These are phyloP conservation scores for Chrysophaeum taylorii DNA, from an alignment of 352 stramenopile species.

Conservation along the genomic window DNA sequence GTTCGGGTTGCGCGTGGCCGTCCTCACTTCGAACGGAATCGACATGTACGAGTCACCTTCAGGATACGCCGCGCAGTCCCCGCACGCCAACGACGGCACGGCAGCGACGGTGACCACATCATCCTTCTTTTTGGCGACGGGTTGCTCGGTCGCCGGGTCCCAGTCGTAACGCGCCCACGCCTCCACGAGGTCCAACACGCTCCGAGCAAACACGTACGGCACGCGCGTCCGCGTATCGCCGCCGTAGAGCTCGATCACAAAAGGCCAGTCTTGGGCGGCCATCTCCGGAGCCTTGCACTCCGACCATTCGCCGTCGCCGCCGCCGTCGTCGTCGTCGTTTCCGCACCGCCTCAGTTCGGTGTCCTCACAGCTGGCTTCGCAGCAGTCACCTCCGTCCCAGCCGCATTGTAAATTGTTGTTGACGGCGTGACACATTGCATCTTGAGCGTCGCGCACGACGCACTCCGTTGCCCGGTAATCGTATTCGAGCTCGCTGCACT, in stretches of 20 bases:
- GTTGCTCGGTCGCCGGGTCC: no score
- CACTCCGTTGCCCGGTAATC: not conserved
- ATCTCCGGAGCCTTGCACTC: no score
- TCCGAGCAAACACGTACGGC: not conserved
- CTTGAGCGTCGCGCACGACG: not conserved
- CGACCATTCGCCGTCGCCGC: no score
- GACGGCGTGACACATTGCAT: not conserved
- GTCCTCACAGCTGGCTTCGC: not conserved
- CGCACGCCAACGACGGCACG: not conserved
- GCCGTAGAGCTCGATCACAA: no score
- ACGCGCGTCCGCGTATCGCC: not conserved
- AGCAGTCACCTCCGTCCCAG: constrained; percentile 3
- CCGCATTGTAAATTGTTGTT: not conserved
- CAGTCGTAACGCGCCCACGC: not conserved
- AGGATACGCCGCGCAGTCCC: not conserved
- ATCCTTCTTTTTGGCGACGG: no score
- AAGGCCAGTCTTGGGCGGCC: not conserved
- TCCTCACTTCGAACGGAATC: not conserved
- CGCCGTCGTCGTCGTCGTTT: no score
- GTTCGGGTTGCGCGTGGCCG: no score
- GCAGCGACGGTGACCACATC: not conserved
- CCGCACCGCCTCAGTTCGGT: no score
- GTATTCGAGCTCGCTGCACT: no score
- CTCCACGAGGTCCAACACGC: not conserved
- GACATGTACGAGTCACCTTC: not conserved